These are phyloP conservation scores for Fusarium poae DNA, from an alignment of 2,329 filamentous ascomycete genomes.

Conservation along the genomic window DNA sequence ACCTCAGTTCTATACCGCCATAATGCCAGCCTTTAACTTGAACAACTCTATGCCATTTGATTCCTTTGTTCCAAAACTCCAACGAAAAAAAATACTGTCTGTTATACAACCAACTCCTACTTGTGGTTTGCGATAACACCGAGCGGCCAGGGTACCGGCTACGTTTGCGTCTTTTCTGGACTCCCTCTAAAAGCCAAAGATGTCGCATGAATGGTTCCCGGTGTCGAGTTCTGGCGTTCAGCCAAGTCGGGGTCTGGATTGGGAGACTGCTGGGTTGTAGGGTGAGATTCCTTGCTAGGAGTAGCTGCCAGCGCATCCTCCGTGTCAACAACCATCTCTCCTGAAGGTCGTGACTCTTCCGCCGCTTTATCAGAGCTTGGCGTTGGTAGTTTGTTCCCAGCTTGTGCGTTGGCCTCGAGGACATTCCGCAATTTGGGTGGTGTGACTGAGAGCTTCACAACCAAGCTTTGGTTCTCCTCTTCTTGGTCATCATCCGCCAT, in stretches of 20 bases:
- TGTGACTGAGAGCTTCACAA: constrained; percentile 78
- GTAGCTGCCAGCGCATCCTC: constrained; percentile 42
- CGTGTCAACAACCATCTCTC: constrained; percentile 45
- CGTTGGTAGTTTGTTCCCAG: constrained; percentile 42
- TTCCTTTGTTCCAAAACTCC: constrained; percentile 46
- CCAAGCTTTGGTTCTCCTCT: constrained; percentile 69
- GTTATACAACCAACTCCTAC: constrained; percentile 40
- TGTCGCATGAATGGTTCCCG: constrained; percentile 55
- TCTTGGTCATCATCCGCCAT: constrained; percentile 67
- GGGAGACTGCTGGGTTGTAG: constrained; percentile 23
- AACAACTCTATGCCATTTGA: constrained; percentile 44
- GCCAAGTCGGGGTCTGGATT: constrained; percentile 15
- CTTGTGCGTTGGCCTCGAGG: constrained; percentile 45
- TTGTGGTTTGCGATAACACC: constrained; percentile 51
- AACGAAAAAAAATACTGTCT: constrained; percentile 36
- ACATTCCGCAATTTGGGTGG: constrained; percentile 55
- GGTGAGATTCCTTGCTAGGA: constrained; percentile 8
- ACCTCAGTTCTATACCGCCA: constrained; percentile 41
- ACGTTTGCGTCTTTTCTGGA: constrained; percentile 66
- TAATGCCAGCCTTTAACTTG: constrained; percentile 32
- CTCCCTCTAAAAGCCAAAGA: constrained; percentile 71
- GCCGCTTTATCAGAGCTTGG: constrained; percentile 40
- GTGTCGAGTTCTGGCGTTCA: constrained; percentile 47
- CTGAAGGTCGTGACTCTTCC: constrained; percentile 24
- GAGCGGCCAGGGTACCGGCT: constrained; percentile 50